These are phyloP conservation scores for Penicillium sp. DNA, from an alignment of 2,329 filamentous ascomycete species.

Conservation along the genomic window DNA sequence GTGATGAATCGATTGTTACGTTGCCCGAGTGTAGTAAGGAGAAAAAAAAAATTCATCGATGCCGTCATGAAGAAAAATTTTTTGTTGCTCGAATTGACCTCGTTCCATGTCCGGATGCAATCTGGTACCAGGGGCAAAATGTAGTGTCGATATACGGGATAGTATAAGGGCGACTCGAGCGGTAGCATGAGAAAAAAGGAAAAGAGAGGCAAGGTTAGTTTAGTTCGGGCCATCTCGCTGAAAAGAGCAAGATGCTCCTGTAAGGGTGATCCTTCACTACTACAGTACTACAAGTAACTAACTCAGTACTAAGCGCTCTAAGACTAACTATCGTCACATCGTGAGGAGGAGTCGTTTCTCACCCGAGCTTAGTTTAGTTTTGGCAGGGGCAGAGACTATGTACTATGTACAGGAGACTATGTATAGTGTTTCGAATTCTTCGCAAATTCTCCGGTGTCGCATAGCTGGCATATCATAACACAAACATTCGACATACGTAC, in stretches of 20 bases:
- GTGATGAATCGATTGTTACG: background rate
- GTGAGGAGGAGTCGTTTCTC: background rate
- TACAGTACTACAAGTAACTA: too few species aligned
- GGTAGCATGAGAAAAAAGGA: background rate
- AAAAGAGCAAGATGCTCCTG: slow-evolving; percentile 27
- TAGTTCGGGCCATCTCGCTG: slow-evolving; percentile 24
- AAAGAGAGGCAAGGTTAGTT: background rate
- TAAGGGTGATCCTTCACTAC: slow-evolving; percentile 20
- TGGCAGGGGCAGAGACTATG: too few species aligned
- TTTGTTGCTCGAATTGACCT: slow-evolving; percentile 5
- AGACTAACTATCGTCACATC: background rate
- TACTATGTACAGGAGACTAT: too few species aligned
- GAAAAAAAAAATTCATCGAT: background rate
- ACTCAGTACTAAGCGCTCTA: too few species aligned
- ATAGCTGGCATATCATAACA: slow-evolving; percentile 12
- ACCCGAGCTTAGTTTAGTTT: too few species aligned
- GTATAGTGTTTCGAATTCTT: slow-evolving; percentile 9
- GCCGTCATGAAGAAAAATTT: slow-evolving; percentile 1
- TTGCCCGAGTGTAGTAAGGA: background rate
- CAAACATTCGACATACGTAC: slow-evolving; percentile 1
- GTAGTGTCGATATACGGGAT: background rate
- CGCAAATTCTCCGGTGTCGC: slow-evolving; percentile 26
- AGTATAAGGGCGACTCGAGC: background rate
- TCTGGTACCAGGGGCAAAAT: slow-evolving; percentile 17
- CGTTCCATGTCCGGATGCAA: slow-evolving; percentile 6